Evolutionary conservation across 352 stramenopile genomes (phyloP).

Genomic region (Phytophthora foliorum): DNA sequence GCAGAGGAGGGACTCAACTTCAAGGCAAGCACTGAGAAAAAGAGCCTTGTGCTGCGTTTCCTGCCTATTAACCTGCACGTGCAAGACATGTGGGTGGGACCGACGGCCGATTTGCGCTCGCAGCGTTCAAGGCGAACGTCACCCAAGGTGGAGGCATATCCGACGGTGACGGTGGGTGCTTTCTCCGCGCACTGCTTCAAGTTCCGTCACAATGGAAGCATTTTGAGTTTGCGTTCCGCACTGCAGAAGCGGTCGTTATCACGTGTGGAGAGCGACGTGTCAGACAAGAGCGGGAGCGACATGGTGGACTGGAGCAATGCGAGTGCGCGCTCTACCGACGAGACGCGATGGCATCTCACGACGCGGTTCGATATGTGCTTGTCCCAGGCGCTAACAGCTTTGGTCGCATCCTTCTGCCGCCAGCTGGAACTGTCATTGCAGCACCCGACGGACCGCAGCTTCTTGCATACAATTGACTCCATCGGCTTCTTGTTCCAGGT

Average conservation of each 20-base stretch:
- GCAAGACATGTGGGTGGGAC: slow-evolving; percentile 88
- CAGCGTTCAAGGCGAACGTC: slow-evolving; percentile 72
- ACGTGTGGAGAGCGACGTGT: slow-evolving; percentile 55
- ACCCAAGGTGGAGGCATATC: slow-evolving; percentile 68
- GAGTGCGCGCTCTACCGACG: slow-evolving; percentile 57
- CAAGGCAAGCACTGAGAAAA: slow-evolving; percentile 88
- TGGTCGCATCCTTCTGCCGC: slow-evolving; percentile 81
- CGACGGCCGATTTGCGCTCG: slow-evolving; percentile 69
- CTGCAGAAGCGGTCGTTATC: slow-evolving; percentile 70
- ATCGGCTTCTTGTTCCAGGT: slow-evolving; percentile 90
- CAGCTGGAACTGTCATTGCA: slow-evolving; percentile 78
- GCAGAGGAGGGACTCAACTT: slow-evolving; percentile 80
- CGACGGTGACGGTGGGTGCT: slow-evolving; percentile 78
- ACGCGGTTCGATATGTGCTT: slow-evolving; percentile 85
- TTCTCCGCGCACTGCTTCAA: slow-evolving; percentile 88
- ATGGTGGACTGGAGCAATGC: slow-evolving; percentile 68
- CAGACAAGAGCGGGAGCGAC: slow-evolving; percentile 38
- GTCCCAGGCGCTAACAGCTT: slow-evolving; percentile 77
- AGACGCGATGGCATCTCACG: slow-evolving; percentile 82
- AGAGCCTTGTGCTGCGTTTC: slow-evolving; percentile 77
- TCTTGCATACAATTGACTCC: slow-evolving; percentile 69
- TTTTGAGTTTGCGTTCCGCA: slow-evolving; percentile 68
- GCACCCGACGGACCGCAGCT: slow-evolving; percentile 60
- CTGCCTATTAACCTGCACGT: slow-evolving; percentile 87
- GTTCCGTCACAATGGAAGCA: slow-evolving; percentile 80